Evolutionary conservation across 1,284 basidiomycete species (phyloP).

Genomic region (Cystobasidiaceae sp.): DNA sequence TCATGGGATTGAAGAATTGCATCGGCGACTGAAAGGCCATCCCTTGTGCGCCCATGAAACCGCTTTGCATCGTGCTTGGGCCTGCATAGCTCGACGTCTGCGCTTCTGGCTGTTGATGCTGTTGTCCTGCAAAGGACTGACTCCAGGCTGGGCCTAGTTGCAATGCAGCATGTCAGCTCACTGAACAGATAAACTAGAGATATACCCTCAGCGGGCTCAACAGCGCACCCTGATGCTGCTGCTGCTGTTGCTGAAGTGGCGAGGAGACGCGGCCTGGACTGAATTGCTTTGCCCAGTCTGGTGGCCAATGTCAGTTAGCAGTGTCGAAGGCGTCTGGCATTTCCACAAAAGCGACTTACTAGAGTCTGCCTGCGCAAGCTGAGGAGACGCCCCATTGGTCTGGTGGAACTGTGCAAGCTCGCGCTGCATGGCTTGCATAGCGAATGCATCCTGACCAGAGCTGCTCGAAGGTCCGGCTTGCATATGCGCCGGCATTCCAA

Average conservation of each 20-base stretch:
- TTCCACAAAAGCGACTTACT: background rate
- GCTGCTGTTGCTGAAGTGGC: background rate
- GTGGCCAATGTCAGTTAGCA: background rate
- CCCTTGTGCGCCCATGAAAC: too few relatives aligned
- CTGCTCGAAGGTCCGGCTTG: background rate
- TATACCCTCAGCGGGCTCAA: too few relatives aligned
- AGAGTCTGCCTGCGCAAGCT: background rate
- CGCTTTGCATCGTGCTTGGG: too few relatives aligned
- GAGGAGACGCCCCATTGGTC: background rate
- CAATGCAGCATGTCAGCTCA: background rate
- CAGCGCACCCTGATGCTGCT: conserved; percentile 5
- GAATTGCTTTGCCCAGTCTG: conserved; percentile 22
- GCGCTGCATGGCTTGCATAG: conserved; percentile 29
- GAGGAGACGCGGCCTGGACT: background rate
- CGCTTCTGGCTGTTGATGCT: background rate
- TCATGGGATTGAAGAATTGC: conserved; percentile 11
- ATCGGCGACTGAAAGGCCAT: conserved; percentile 4
- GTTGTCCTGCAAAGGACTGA: background rate
- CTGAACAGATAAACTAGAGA: background rate
- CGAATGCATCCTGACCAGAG: conserved; percentile 8
- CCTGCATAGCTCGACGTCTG: too few relatives aligned
- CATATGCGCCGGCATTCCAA: conserved; percentile 9
- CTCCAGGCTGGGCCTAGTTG: background rate
- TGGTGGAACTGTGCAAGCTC: conserved; percentile 17
- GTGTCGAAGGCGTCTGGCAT: background rate